These are phyloP conservation scores for Pyrenochaeta sp. DNA, from an alignment of 2,329 filamentous ascomycete species.

Conservation along the genomic window DNA sequence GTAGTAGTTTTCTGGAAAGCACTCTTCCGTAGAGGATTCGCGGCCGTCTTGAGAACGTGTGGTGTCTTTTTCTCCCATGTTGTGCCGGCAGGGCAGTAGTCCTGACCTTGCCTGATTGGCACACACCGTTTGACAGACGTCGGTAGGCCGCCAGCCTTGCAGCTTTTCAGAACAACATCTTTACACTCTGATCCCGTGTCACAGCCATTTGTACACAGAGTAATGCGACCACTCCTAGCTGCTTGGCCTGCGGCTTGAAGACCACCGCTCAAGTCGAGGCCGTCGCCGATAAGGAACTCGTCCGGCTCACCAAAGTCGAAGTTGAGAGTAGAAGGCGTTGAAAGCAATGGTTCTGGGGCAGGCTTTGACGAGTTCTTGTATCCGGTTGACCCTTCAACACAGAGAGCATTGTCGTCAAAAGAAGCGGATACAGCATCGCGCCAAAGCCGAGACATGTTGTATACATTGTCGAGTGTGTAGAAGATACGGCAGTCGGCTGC, in stretches of 20 bases:
- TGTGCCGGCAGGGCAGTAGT: neutral
- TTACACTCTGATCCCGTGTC: neutral
- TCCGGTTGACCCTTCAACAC: conserved; percentile 43
- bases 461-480: conserved; percentile 46
- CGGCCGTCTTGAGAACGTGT: neutral
- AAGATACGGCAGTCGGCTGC: conserved; percentile 52
- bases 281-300: neutral
- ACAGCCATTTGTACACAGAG: neutral
- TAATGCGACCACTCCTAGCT: neutral
- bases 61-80: neutral
- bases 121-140: neutral
- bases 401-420: conserved; percentile 40
- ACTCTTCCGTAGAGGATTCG: neutral
- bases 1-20: neutral
- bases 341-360: conserved; percentile 4
- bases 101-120: neutral
- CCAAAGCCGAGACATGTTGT: conserved; percentile 51
- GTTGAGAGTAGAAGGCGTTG: neutral
- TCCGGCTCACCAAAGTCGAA: neutral
- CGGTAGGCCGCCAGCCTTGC: neutral
- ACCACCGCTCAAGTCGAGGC: neutral
- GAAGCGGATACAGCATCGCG: conserved; percentile 43
- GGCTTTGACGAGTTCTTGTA: conserved; percentile 18
- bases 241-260: neutral
- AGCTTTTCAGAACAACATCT: neutral